Evolutionary conservation across 345 rosid species (phyloP).

Genomic region (Acer yangbiense): DNA sequence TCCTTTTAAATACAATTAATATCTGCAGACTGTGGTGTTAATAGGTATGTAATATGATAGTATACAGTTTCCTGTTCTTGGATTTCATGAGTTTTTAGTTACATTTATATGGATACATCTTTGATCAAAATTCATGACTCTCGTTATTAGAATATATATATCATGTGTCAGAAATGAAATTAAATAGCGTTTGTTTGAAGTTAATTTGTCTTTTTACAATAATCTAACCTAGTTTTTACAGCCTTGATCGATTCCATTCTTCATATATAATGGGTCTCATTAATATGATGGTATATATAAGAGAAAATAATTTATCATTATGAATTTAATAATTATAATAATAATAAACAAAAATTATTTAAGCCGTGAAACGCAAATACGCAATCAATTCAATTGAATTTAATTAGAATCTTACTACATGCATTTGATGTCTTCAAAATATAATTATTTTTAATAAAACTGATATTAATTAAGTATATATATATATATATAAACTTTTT

Average conservation of each 20-base stretch:
- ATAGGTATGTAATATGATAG: conserved; percentile 16
- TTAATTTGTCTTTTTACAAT: background rate
- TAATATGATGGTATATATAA: too few relatives aligned
- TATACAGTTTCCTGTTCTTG: conserved; percentile 5
- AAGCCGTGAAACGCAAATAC: background rate
- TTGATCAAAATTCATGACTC: background rate
- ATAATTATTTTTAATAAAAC: too few relatives aligned
- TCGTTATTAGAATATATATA: background rate
- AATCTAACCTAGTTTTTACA: too few relatives aligned
- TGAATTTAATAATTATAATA: too few relatives aligned
- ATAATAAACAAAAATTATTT: too few relatives aligned
- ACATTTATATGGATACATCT: background rate
- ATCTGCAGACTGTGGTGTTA: conserved; percentile 2
- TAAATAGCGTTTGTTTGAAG: background rate
- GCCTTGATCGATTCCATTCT: background rate
- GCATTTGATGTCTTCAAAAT: too few relatives aligned
- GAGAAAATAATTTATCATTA: background rate
- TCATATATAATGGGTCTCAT: background rate
- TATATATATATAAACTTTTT: too few relatives aligned
- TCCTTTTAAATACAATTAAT: background rate
- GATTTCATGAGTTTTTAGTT: background rate
- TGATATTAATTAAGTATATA: too few relatives aligned
- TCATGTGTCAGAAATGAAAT: background rate
- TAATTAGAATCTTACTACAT: too few relatives aligned
- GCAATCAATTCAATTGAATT: background rate